phyloP scores from a whole-genome alignment of 352 stramenopile genomes.

The Phytophthora palmivora region DNA sequence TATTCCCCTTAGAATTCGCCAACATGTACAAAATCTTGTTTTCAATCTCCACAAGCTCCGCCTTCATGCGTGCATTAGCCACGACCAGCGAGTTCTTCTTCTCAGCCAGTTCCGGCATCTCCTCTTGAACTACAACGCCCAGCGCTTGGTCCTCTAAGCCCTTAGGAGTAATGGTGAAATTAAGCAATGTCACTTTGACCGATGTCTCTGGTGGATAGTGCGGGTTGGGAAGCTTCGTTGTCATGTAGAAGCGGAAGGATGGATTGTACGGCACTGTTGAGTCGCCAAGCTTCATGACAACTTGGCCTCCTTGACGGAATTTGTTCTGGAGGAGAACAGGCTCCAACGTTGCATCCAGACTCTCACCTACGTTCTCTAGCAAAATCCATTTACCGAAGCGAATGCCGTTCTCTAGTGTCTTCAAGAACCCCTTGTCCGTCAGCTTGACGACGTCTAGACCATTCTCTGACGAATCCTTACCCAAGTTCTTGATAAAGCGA shows the following conservation, averaged over 20 bases:
- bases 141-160: constrained; percentile 93
- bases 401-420: constrained; percentile 91
- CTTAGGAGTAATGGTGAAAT: constrained; percentile 93
- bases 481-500: constrained; percentile 94
- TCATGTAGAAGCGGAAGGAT: constrained; percentile 94
- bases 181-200: constrained; percentile 93
- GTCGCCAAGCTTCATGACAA: constrained; percentile 95
- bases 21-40: constrained; percentile 95
- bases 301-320: constrained; percentile 92
- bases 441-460: constrained; percentile 88
- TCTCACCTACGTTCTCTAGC: constrained; percentile 89
- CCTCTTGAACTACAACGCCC: constrained; percentile 92
- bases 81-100: constrained; percentile 95
- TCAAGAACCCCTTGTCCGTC: constrained; percentile 84
- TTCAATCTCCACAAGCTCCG: constrained; percentile 93
- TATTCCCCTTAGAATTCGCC: constrained; percentile 93
- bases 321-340: constrained; percentile 92
- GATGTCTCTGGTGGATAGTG: constrained; percentile 94
- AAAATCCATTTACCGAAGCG: constrained; percentile 94
- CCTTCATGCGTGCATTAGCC: constrained; percentile 92
- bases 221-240: constrained; percentile 93
- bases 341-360: constrained; percentile 90
- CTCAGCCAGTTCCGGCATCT: constrained; percentile 94
- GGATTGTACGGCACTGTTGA: constrained; percentile 92
- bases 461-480: constrained; percentile 86